These are phyloP conservation scores for Picochlorum sp. DNA, from an alignment of 139 green algal genomes.

Conservation along the genomic window DNA sequence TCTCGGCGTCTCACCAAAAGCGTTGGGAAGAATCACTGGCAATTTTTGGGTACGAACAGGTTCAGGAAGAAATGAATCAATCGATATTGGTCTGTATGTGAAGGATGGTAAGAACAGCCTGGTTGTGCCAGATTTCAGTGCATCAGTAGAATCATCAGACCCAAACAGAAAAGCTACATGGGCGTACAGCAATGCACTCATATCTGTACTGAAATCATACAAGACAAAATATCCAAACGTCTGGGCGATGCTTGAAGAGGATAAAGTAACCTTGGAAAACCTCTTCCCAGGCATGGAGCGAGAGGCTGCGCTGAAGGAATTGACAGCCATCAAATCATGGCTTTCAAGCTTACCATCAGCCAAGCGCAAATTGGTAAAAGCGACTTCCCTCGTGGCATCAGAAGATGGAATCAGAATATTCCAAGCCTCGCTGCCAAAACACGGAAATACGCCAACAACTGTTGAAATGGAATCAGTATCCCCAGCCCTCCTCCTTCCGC, in stretches of 20 bases:
- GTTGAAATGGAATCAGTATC: conserved; percentile 69
- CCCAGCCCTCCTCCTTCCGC: conserved; percentile 65
- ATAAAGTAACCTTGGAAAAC: conserved; percentile 9
- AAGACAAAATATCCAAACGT: conserved; percentile 45
- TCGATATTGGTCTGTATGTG: conserved; percentile 75
- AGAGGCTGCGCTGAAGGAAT: conserved; percentile 9
- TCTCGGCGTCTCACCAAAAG: conserved; percentile 43
- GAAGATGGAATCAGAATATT: conserved; percentile 65
- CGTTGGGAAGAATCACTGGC: conserved; percentile 60
- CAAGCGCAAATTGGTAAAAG: conserved; percentile 63
- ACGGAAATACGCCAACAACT: not conserved
- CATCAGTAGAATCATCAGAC: not conserved
- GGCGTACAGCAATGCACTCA: conserved; percentile 55
- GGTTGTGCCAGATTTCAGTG: conserved; percentile 59
- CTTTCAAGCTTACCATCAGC: conserved; percentile 54
- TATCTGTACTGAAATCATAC: conserved; percentile 54
- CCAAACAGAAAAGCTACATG: conserved; percentile 37
- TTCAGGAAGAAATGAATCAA: conserved; percentile 36
- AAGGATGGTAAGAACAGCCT: conserved; percentile 52
- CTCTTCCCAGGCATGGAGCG: conserved; percentile 12
- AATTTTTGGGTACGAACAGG: conserved; percentile 52
- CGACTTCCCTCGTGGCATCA: conserved; percentile 40
- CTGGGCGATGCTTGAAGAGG: conserved; percentile 28
- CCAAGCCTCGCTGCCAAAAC: conserved; percentile 38
- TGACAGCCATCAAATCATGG: conserved; percentile 42